Conservation (phyloP, 1,284 basidiomycete genomes). For the Pseudozyma thailandica region DNA sequence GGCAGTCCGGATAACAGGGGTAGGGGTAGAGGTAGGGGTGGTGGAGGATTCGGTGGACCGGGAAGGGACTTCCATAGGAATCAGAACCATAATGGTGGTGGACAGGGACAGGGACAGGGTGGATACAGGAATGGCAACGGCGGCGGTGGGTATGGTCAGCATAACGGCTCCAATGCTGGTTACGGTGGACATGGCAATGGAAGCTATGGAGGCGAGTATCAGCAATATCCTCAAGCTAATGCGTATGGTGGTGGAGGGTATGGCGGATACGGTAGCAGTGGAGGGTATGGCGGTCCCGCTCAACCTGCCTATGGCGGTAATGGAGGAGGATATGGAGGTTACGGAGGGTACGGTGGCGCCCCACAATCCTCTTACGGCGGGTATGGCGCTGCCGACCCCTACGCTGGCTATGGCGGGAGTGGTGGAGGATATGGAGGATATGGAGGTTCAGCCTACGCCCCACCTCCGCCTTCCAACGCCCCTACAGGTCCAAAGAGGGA, state of each 20-base stretch:
- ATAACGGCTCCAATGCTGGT: slow-evolving; percentile 19
- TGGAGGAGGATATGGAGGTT: slow-evolving; percentile 8
- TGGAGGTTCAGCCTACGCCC: background rate
- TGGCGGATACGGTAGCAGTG: slow-evolving; percentile 4
- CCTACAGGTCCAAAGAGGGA: slow-evolving; percentile 17
- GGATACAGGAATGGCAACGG: slow-evolving; percentile 3
- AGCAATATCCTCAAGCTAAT: background rate
- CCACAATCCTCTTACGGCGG: slow-evolving; percentile 13
- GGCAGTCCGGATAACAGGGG: slow-evolving; percentile 69
- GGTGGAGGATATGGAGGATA: slow-evolving; percentile 1
- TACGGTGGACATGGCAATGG: slow-evolving; percentile 9
- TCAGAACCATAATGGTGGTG: slow-evolving; percentile 9
- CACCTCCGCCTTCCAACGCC: slow-evolving; percentile 3
- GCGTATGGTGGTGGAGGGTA: slow-evolving; percentile 18
- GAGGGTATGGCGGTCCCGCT: slow-evolving; percentile 5
- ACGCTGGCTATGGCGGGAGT: slow-evolving; percentile 2
- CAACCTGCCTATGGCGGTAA: background rate
- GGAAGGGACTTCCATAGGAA: slow-evolving; percentile 49
- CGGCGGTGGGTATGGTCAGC: slow-evolving; percentile 10
- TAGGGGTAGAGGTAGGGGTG: slow-evolving; percentile 58
- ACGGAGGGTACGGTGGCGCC: slow-evolving; percentile 27
- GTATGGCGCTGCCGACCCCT: slow-evolving; percentile 13
- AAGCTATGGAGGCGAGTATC: slow-evolving; percentile 11
- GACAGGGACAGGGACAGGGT: slow-evolving; percentile 12
- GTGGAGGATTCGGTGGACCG: slow-evolving; percentile 47